Percentiles rank a stretch among this genome's conserved stretches.
phyloP scores from a whole-genome alignment of 768 basidiomycete species.

The Boletus reticulatus region DNA sequence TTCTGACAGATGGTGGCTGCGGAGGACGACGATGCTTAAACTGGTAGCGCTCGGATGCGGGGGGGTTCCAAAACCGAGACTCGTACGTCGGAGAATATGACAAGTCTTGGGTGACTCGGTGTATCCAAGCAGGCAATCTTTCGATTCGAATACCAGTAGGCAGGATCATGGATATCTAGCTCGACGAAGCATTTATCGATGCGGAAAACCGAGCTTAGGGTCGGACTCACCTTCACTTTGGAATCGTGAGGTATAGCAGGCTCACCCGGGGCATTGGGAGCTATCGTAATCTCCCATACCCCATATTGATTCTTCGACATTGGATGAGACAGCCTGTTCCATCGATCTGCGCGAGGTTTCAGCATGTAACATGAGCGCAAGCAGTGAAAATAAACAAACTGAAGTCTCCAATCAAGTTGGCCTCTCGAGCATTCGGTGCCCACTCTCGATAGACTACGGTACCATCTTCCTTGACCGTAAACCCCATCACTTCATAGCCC shows the following conservation, averaged over 20 bases:
- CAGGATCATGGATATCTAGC: constrained; percentile 90
- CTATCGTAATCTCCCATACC: constrained; percentile 83
- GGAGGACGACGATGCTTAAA: constrained; percentile 80
- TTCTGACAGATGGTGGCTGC: constrained; percentile 64
- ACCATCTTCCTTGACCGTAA: constrained; percentile 66
- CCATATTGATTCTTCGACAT: constrained; percentile 86
- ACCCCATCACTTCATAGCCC: constrained; percentile 61
- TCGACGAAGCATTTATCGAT: background rate
- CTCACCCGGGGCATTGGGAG: constrained; percentile 60
- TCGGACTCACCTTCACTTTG: constrained; percentile 76
- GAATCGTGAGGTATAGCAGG: constrained; percentile 92
- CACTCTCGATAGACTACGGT: constrained; percentile 89
- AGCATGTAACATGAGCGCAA: background rate
- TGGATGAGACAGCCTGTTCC: constrained; percentile 82
- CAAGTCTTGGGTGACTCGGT: constrained; percentile 93
- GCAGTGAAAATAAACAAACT: constrained; percentile 54
- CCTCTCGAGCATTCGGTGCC: constrained; percentile 88
- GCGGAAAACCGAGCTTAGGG: background rate
- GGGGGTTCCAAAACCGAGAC: constrained; percentile 98
- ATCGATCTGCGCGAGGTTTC: constrained; percentile 58
- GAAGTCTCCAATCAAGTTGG: constrained; percentile 91
- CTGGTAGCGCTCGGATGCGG: constrained; percentile 61
- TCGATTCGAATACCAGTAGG: constrained; percentile 81
- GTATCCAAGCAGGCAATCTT: constrained; percentile 92
- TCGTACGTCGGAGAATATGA: constrained; percentile 89